These are phyloP conservation scores for Saturnispora hagleri DNA, from an alignment of 805 yeast genomes.

Conservation along the genomic window DNA sequence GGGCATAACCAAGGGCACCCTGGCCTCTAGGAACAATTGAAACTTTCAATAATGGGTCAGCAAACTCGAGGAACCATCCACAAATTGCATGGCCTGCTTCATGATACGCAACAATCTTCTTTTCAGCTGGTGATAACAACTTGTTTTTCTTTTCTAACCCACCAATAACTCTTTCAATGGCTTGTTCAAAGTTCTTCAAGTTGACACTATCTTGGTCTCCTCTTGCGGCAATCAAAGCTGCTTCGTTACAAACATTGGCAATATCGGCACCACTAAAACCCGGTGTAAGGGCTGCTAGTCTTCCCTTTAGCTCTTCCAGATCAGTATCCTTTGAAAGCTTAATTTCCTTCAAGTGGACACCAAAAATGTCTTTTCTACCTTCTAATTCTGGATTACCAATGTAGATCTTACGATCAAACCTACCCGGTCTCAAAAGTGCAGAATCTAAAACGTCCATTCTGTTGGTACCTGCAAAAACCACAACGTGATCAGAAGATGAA, in stretches of 20 bases:
- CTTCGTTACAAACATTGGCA: conserved; percentile 91
- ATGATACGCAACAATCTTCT: conserved; percentile 82
- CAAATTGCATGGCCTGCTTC: conserved; percentile 97
- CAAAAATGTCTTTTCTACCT: conserved; percentile 81
- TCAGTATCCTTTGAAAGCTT: conserved; percentile 38
- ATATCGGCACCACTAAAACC: conserved; percentile 96
- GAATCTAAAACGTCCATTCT: conserved; percentile 85
- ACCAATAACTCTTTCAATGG: conserved; percentile 89
- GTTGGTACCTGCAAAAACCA: conserved; percentile 91
- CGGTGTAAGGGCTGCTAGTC: conserved; percentile 85
- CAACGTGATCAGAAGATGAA: conserved; percentile 79
- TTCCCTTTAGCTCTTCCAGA: conserved; percentile 60
- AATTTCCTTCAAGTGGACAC: conserved; percentile 64
- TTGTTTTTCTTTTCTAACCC: conserved; percentile 85
- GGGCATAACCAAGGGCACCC: conserved; percentile 95
- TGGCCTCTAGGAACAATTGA: conserved; percentile 91
- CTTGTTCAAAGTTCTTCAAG: conserved; percentile 74
- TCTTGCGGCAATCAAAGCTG: conserved; percentile 89
- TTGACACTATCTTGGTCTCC: conserved; percentile 52
- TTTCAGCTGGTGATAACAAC: conserved; percentile 71
- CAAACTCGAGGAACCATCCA: conserved; percentile 84
- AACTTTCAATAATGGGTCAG: conserved; percentile 89
- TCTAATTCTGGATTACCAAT: conserved; percentile 83
- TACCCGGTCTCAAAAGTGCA: conserved; percentile 87
- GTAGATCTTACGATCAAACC: conserved; percentile 84